Evolutionary conservation across 108 stramenopile genomes (phyloP).

Genomic region (Nannochloropsis gaditana): DNA sequence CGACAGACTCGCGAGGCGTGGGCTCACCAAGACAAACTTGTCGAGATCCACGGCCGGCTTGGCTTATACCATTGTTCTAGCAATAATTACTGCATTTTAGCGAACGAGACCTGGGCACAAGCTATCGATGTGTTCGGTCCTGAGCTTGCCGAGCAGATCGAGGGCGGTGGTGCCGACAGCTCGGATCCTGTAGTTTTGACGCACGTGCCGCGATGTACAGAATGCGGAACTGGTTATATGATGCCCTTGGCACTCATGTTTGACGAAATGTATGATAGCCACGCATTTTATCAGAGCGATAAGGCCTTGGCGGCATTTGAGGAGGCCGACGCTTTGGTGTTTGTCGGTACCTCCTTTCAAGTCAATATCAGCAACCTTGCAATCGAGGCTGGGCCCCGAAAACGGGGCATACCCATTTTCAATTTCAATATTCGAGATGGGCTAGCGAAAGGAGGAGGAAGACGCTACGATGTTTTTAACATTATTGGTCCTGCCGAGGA

Average conservation of each 20-base stretch:
- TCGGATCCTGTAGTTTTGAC: neutral
- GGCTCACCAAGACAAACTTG: slow-evolving; percentile 29
- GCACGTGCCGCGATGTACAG: neutral
- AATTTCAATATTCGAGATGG: slow-evolving; percentile 36
- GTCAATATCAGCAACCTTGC: slow-evolving; percentile 36
- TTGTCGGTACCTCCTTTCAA: slow-evolving; percentile 44
- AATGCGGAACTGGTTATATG: neutral
- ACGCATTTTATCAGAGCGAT: slow-evolving; percentile 41
- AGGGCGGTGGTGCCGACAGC: neutral
- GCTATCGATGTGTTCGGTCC: neutral
- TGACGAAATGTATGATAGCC: slow-evolving; percentile 46
- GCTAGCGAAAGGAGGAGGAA: slow-evolving; percentile 22
- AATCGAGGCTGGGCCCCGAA: slow-evolving; percentile 30
- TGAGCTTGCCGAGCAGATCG: neutral
- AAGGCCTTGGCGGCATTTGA: slow-evolving; percentile 23
- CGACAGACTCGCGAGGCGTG: slow-evolving; percentile 22
- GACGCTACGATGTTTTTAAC: slow-evolving; percentile 25
- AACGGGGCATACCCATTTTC: slow-evolving; percentile 32
- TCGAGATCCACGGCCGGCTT: slow-evolving; percentile 44
- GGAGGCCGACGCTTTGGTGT: slow-evolving; percentile 37
- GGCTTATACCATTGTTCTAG: slow-evolving; percentile 38
- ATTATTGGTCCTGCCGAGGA: slow-evolving; percentile 36
- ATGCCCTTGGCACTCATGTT: slow-evolving; percentile 42
- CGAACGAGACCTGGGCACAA: neutral
- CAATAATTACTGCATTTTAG: neutral